Evolutionary conservation across 2,329 filamentous ascomycete species (phyloP).

Genomic region (Monosporascus sp.): DNA sequence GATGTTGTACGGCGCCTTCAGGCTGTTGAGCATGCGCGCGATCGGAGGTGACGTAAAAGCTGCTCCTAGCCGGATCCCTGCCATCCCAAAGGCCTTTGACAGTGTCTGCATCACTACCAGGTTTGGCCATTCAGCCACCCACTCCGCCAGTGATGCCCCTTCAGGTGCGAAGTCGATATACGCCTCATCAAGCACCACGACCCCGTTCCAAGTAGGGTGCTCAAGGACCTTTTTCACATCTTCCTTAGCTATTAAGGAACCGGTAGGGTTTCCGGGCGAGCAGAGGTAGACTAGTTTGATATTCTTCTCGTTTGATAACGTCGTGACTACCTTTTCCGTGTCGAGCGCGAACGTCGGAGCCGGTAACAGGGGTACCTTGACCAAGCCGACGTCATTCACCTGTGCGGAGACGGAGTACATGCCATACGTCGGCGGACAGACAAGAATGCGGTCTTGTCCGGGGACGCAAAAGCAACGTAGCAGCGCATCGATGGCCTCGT

Average conservation of each 20-base stretch:
- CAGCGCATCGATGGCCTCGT: conserved; percentile 94
- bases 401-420: conserved; percentile 96
- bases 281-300: conserved; percentile 92
- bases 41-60: conserved; percentile 75
- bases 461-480: conserved; percentile 90
- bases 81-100: conserved; percentile 95
- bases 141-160: conserved; percentile 78
- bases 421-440: conserved; percentile 94
- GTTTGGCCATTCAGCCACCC: conserved; percentile 89
- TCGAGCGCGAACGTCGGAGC: conserved; percentile 71
- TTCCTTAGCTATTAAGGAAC: conserved; percentile 67
- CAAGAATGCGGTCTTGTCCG: conserved; percentile 82
- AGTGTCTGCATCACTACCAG: conserved; percentile 97
- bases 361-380: conserved; percentile 76
- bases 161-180: conserved; percentile 89
- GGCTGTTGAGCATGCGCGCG: conserved; percentile 75
- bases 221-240: conserved; percentile 70
- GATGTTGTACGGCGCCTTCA: conserved; percentile 97
- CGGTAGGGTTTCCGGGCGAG: conserved; percentile 93
- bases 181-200: conserved; percentile 90
- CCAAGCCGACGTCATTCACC: conserved; percentile 83
- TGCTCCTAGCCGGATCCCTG: conserved; percentile 83
- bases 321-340: conserved; percentile 59
- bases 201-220: conserved; percentile 90
- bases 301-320: conserved; percentile 51